Percentiles rank a stretch among this genome's conserved stretches.
These are phyloP conservation scores for Botryotinia narcissicola DNA, from an alignment of 2,329 filamentous ascomycete genomes.

Conservation along the genomic window DNA sequence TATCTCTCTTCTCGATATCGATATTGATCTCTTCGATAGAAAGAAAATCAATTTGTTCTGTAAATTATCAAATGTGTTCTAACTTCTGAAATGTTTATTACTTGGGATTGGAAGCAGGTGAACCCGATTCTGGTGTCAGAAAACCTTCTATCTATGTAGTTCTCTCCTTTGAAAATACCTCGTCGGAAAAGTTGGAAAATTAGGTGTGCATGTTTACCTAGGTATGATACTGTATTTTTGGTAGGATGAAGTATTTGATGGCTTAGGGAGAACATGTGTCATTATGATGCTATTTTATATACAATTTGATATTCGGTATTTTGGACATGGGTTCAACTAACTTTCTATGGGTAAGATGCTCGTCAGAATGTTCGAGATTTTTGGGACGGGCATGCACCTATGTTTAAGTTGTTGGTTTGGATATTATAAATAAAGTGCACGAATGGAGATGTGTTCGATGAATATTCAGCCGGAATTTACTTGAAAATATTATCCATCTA, in stretches of 20 bases:
- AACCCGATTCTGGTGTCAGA: neutral
- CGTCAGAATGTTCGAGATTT: too few relatives aligned
- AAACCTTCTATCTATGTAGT: accelerated
- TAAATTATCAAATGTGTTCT: neutral
- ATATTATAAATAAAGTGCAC: too few relatives aligned
- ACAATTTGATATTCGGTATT: neutral
- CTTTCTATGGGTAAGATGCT: neutral
- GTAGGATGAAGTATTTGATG: neutral
- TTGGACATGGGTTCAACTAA: neutral
- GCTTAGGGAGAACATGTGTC: neutral
- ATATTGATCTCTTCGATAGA: neutral
- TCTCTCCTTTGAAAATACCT: neutral
- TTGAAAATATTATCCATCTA: neutral
- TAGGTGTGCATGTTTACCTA: too few relatives aligned
- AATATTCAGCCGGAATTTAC: neutral
- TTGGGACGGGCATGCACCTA: accelerated
- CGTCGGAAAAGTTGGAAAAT: neutral
- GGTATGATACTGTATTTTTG: neutral
- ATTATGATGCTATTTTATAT: neutral
- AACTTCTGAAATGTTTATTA: too few relatives aligned
- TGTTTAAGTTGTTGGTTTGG: too few relatives aligned
- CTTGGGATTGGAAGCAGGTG: neutral
- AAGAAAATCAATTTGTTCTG: neutral
- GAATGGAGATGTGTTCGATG: too few relatives aligned
- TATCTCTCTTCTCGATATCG: neutral